Evolutionary conservation across 1,284 basidiomycete species (phyloP), one percentile per base, ranked within the genome.

Genomic region (Moniliophthora roreri): DNA sequence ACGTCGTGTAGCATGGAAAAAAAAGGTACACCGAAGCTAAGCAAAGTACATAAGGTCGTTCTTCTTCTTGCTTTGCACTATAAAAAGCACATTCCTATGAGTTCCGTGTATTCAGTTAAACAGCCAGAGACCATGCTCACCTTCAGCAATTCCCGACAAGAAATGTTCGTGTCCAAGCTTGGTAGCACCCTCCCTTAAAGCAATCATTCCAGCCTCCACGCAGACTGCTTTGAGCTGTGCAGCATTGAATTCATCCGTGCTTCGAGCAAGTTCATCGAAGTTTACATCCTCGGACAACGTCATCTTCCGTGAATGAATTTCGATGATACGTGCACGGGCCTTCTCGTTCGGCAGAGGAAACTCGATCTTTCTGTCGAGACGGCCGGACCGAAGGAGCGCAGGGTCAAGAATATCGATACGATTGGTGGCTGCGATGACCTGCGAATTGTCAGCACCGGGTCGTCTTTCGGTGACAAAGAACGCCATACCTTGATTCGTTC

Each of bases 341-440:
- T 93, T 93, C 62, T 91, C 91, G 68, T 98, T 96, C 2, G 96
- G 96, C 55, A 98, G 74, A 44, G 90, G 87, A 74, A 99, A 99
- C 70, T 99, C 96, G 55, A 99, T 93, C 65, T 96, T 89, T 60
- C 96, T 85, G 69, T 99, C 96, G 41, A 99, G 77, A 74, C 96
- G 92, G 60, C 96, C 96, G 1, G 96, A 97, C 65, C 96, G 93
- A 24, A 99, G 82, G n/a, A 99, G 81, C 11, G 96, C 96, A 48
- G 96, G 96, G 68, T 99, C 96, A 42, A 99, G 87, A 57, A 98
- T 98, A 73, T 99, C 96, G 64, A 99, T 99, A 69, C 96, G 85
- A 75, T 99, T 99, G 28, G 96, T 99, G 1, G 96, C 96, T 13
- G 96, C 96, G 61, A 99, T 98, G 59, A 99, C 96, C 93, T 95